Evolutionary conservation across 108 stramenopile genomes (phyloP), one percentile per base, ranked within the genome.

Genomic region (Skeletonema costatum): DNA sequence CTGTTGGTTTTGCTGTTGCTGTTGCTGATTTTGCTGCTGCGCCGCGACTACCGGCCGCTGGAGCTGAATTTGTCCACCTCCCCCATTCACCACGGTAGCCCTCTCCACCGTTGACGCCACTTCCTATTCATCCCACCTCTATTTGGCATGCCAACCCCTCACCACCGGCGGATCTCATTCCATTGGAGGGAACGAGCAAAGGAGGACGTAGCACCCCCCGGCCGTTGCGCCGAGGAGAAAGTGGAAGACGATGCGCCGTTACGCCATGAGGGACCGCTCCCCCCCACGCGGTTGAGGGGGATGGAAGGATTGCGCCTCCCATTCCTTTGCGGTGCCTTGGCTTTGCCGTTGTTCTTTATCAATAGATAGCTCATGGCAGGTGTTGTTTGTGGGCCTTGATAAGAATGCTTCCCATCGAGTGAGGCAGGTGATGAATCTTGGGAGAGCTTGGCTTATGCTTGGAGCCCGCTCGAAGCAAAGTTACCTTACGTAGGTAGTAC

Each of bases 11-110:
- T 74, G 66, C 13, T 36, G 66, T n/a, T 36, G 64, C 25, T 58
- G 21, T 19, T 85, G 75, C 42, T 78, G 76, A 17, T 73, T 58
- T 19, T 36, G 78, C 32, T 74, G 74, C 53, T 11, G 35, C 42
- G 58, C 14, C 4, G 42, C 29, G 29, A 32, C 46, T 30, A 62
- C 64, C 68, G 36, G 62, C 36, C 74, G 64, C 68, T 75, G 78
- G 16, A 84, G 32, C 51, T 84, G 83, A 44, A 84, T 56, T 59
- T 84, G 83, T 16, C 83, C 83, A 21, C 74, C 83, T 31, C 68
- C 77, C 35, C 33, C 73, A 41, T 60, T 69, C 32, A 75, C 64
- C 44, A 75, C 65, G 29, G 32, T 74, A 48, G 38, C 29, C 30
- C 42, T 32, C 42, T n/a, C 29, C 41, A 17, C 56, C 25, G 46